These are phyloP conservation scores for Xanthoconium stramineum DNA, from an alignment of 768 basidiomycete genomes.

Conservation along the genomic window DNA sequence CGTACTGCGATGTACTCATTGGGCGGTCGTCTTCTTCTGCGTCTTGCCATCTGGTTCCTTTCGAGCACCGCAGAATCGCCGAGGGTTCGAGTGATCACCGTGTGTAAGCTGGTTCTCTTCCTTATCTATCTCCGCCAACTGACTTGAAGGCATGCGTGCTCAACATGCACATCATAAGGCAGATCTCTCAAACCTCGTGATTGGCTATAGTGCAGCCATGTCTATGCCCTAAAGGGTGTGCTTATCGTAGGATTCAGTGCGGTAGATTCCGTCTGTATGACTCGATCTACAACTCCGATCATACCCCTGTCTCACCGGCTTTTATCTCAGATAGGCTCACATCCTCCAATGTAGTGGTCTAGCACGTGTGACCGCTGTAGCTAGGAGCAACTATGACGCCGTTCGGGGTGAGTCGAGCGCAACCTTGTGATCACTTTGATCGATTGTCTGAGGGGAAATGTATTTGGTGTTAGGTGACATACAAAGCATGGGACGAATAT, in stretches of 20 bases:
- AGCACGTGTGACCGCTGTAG: conserved; percentile 68
- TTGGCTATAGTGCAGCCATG: background rate
- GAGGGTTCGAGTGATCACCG: too few relatives aligned
- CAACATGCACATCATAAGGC: too few relatives aligned
- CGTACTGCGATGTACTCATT: too few relatives aligned
- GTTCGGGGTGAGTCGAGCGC: conserved; percentile 40
- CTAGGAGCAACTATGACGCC: conserved; percentile 62
- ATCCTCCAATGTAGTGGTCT: conserved; percentile 55
- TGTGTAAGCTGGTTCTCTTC: too few relatives aligned
- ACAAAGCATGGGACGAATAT: conserved; percentile 54
- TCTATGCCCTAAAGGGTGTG: conserved; percentile 40
- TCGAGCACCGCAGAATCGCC: too few relatives aligned
- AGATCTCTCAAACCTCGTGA: too few relatives aligned
- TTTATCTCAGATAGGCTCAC: conserved; percentile 46
- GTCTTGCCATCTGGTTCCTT: too few relatives aligned
- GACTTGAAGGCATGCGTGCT: too few relatives aligned
- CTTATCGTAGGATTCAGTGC: conserved; percentile 66
- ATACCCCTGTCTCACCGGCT: background rate
- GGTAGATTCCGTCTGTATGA: conserved; percentile 57
- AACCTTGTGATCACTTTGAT: background rate
- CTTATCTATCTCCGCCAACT: too few relatives aligned
- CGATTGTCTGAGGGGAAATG: background rate
- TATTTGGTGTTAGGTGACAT: background rate
- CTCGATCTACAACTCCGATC: background rate
- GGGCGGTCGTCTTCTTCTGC: too few relatives aligned